Conservation (phyloP, 495 filamentous ascomycete genomes). For the Penicillium maclennaniae region DNA sequence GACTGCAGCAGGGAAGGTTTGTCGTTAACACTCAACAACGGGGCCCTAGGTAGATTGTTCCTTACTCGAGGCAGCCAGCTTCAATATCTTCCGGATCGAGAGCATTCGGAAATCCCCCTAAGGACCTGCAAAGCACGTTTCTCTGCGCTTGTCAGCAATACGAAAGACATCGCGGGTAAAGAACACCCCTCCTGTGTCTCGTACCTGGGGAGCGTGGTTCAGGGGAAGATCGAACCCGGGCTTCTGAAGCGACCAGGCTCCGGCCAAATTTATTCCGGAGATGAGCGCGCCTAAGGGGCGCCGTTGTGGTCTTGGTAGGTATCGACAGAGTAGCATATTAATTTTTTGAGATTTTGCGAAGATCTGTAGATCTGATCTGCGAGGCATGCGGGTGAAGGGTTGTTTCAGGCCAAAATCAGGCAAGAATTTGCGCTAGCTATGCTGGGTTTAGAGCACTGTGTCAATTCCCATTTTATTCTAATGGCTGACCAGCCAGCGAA, state of each 20-base stretch:
- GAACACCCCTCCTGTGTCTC: no score
- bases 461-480: no score
- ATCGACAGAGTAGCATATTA: conserved; percentile 1
- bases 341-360: no score
- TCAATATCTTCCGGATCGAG: not conserved
- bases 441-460: no score
- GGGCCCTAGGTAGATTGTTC: not conserved
- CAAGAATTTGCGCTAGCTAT: no score
- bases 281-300: not conserved
- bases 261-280: not conserved
- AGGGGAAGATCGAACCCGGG: conserved; percentile 11
- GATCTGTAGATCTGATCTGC: no score
- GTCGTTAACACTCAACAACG: not conserved
- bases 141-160: not conserved
- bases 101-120: conserved; percentile 1
- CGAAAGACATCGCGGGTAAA: not conserved
- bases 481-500: no score
- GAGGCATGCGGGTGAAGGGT: no score
- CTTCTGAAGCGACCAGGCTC: conserved; percentile 5
- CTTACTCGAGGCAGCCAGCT: not conserved
- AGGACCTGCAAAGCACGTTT: not conserved
- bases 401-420: no score
- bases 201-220: not conserved
- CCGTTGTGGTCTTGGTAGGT: not conserved
- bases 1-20: not conserved